A percentile compares a stretch with the other conserved stretches of the same genome.
Conservation (phyloP, 1,284 basidiomycete genomes). For the Spongispora temasekensis region DNA sequence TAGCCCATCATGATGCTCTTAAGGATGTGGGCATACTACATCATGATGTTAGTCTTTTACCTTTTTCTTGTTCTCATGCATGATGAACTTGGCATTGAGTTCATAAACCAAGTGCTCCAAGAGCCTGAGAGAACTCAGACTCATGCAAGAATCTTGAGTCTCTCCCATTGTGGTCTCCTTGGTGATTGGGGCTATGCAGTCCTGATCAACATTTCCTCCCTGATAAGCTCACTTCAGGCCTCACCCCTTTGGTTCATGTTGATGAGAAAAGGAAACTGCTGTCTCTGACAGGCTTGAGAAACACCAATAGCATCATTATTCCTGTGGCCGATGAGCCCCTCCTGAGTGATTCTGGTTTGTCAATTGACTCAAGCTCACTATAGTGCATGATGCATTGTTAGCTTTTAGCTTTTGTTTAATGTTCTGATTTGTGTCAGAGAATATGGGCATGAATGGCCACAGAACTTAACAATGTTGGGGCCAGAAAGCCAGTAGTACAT, state of each 20-base stretch:
- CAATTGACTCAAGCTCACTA: background rate
- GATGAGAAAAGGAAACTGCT: background rate
- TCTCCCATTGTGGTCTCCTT: constrained; percentile 1
- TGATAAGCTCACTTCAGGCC: too few relatives aligned
- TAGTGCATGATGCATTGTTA: background rate
- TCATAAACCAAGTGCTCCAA: background rate
- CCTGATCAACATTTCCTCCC: background rate
- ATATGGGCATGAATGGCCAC: constrained; percentile 15
- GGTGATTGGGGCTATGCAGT: constrained; percentile 8
- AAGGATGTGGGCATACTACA: background rate
- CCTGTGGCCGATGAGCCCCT: constrained; percentile 1
- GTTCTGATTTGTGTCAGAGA: background rate
- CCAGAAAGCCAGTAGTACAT: background rate
- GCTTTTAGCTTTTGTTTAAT: background rate
- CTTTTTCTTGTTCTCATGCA: background rate
- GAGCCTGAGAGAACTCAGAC: background rate
- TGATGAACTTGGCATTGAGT: background rate
- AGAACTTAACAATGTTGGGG: constrained; percentile 6
- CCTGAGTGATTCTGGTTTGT: background rate
- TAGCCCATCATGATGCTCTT: constrained; percentile 5
- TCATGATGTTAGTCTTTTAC: constrained; percentile 7
- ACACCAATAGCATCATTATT: background rate
- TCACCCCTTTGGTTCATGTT: background rate
- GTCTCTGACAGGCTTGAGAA: background rate
- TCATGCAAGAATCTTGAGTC: background rate